phyloP scores from a whole-genome alignment of 2,329 filamentous ascomycete genomes.

The Stemphylium vesicarium region DNA sequence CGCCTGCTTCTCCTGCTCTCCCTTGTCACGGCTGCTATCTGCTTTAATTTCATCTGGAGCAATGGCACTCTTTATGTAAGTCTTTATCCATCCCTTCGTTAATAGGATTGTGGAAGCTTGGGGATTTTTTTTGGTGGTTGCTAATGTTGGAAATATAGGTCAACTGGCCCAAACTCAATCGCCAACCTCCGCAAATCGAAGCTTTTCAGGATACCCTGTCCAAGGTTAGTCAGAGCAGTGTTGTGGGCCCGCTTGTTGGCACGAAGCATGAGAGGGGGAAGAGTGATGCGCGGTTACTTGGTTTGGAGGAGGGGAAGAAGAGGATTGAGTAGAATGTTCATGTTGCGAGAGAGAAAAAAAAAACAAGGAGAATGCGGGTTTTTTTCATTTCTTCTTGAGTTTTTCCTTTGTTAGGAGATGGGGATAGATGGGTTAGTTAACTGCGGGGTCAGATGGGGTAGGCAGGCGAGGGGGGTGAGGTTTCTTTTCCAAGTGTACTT shows the following conservation, averaged over 20 bases:
- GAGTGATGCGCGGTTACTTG: constrained; percentile 81
- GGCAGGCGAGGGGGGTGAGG: too few species aligned
- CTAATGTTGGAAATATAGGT: constrained; percentile 67
- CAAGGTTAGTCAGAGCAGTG: constrained; percentile 79
- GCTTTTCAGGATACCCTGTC: constrained; percentile 86
- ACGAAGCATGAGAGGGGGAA: constrained; percentile 77
- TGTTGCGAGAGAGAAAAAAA: not conserved
- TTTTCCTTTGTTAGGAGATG: too few species aligned
- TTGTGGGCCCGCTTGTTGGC: constrained; percentile 76
- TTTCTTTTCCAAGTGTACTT: not conserved
- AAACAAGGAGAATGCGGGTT: too few species aligned
- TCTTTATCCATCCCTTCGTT: constrained; percentile 30
- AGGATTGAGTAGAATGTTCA: constrained; percentile 73
- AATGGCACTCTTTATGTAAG: constrained; percentile 96
- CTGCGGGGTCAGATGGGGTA: too few species aligned
- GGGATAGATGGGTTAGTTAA: too few species aligned
- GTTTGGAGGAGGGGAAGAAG: constrained; percentile 97
- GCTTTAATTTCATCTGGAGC: constrained; percentile 75
- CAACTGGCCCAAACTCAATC: constrained; percentile 97
- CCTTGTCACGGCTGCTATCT: constrained; percentile 72
- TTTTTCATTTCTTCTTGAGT: too few species aligned
- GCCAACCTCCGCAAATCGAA: constrained; percentile 82
- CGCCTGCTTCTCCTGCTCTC: constrained; percentile 83
- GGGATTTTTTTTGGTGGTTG: not conserved
- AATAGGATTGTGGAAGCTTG: too few species aligned